phyloP scores from a whole-genome alignment of 768 basidiomycete species.

The Macrolepiota albuminosa region DNA sequence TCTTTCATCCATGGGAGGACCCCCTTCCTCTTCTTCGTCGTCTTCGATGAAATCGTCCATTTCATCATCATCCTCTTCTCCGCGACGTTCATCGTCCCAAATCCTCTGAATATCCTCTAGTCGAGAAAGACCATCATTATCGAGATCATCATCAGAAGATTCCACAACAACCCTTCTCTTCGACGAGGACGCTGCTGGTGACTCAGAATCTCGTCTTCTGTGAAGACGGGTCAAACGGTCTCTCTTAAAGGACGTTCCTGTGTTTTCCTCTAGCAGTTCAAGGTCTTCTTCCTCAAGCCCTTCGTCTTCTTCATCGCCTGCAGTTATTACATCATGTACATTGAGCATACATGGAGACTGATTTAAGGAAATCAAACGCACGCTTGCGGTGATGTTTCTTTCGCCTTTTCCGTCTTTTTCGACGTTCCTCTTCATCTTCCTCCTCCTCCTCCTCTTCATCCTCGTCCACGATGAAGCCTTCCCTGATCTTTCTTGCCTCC shows the following conservation, averaged over 20 bases:
- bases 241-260: constrained; percentile 73
- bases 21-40: constrained; percentile 75
- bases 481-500: constrained; percentile 71
- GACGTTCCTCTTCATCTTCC: constrained; percentile 54
- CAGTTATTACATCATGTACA: background rate
- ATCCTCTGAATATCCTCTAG: constrained; percentile 65
- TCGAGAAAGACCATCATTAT: constrained; percentile 47
- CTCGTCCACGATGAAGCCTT: constrained; percentile 91
- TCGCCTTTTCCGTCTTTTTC: constrained; percentile 59
- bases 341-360: constrained; percentile 8
- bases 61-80: constrained; percentile 71
- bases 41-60: constrained; percentile 79
- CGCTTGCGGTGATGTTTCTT: constrained; percentile 61
- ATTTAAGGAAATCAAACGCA: constrained; percentile 21
- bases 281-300: constrained; percentile 92
- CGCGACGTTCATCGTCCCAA: constrained; percentile 77
- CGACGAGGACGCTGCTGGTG: constrained; percentile 57
- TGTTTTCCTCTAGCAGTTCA: constrained; percentile 85
- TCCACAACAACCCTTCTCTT: constrained; percentile 56
- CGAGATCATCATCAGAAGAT: constrained; percentile 77
- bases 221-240: constrained; percentile 64
- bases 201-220: constrained; percentile 68
- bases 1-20: constrained; percentile 64
- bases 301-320: constrained; percentile 51
- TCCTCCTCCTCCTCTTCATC: constrained; percentile 86